phyloP scores from a whole-genome alignment of 352 stramenopile species.

The Globisporangium carolinianum region DNA sequence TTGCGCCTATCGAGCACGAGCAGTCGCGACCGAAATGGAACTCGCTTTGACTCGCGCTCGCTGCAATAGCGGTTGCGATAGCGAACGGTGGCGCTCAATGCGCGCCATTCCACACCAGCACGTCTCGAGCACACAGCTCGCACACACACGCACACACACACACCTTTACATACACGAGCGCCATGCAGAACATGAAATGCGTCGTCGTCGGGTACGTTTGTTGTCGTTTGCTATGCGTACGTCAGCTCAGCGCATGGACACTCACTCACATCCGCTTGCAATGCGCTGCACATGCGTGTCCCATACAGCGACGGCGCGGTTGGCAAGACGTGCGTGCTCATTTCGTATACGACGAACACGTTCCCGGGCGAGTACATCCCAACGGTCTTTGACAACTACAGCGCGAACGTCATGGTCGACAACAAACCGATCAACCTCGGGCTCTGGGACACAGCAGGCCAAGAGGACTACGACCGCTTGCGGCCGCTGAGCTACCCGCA shows the following conservation, averaged over 20 bases:
- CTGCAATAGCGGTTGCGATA: background rate
- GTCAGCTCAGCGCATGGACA: background rate
- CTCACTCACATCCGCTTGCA: background rate
- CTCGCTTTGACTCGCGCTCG: background rate
- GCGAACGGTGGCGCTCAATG: background rate
- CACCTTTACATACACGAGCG: background rate
- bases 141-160: background rate
- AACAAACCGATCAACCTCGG: slow-evolving; percentile 94
- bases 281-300: slow-evolving; percentile 5
- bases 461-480: slow-evolving; percentile 96
- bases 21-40: too few relatives aligned
- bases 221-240: background rate
- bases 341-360: slow-evolving; percentile 96
- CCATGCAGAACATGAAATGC: slow-evolving; percentile 96
- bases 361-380: slow-evolving; percentile 96
- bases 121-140: background rate
- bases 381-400: slow-evolving; percentile 94
- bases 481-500: slow-evolving; percentile 93
- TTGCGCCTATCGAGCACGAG: too few relatives aligned
- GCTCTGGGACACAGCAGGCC: slow-evolving; percentile 95
- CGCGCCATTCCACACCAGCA: background rate
- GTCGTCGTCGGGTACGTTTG: slow-evolving; percentile 79
- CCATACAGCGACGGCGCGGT: slow-evolving; percentile 89
- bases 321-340: slow-evolving; percentile 95
- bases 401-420: slow-evolving; percentile 90